These are phyloP conservation scores for Parietaria judaica DNA, from an alignment of 306 rosid species.

Conservation along the genomic window DNA sequence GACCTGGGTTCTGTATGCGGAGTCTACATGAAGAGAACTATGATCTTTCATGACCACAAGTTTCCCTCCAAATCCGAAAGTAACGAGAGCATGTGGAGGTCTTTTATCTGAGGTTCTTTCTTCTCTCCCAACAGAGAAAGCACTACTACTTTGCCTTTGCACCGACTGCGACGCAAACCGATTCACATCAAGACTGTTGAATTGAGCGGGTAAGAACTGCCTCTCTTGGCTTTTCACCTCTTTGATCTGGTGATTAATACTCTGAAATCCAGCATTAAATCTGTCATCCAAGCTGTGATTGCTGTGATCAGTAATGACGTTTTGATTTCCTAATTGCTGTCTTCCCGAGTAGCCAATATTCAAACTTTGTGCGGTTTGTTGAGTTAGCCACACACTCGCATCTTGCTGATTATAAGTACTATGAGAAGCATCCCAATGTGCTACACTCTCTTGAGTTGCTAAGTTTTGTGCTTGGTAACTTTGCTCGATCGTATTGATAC, in stretches of 20 bases:
- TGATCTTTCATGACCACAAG: constrained; percentile 58
- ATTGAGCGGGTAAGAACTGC: constrained; percentile 32
- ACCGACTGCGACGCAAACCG: constrained; percentile 37
- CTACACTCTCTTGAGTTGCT: constrained; percentile 29
- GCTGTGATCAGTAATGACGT: constrained; percentile 5
- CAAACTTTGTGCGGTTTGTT: constrained; percentile 21
- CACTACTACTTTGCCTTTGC: constrained; percentile 32
- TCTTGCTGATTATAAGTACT: constrained; percentile 37
- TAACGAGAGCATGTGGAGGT: constrained; percentile 66
- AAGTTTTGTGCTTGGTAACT: constrained; percentile 28
- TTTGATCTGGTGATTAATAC: constrained; percentile 30
- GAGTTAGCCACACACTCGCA: constrained; percentile 24
- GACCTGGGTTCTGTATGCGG: constrained; percentile 57
- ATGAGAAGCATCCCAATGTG: constrained; percentile 35
- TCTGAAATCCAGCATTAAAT: constrained; percentile 30
- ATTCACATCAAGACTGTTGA: constrained; percentile 29
- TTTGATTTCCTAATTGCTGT: constrained; percentile 27
- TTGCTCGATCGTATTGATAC: constrained; percentile 8
- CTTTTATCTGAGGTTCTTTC: constrained; percentile 68
- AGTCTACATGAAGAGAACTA: constrained; percentile 23
- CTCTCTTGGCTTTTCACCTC: constrained; percentile 28
- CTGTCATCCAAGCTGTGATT: constrained; percentile 28
- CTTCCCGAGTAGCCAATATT: constrained; percentile 26
- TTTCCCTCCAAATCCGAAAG: constrained; percentile 83
- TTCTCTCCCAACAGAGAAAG: constrained; percentile 34